phyloP scores from a whole-genome alignment of 805 yeast species.

The Starmerella tilneyi region DNA sequence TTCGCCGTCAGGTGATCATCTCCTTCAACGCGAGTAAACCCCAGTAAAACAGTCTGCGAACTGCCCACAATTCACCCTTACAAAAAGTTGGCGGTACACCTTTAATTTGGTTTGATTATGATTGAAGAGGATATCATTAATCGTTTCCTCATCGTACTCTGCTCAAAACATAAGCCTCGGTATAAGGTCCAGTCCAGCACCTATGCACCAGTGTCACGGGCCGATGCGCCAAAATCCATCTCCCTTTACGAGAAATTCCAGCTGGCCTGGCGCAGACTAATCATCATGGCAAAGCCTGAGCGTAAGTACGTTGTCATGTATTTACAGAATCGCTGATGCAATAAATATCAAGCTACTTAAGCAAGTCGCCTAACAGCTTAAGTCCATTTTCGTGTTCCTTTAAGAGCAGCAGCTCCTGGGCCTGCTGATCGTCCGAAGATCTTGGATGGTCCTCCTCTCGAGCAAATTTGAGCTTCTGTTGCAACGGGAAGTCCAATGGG shows the following conservation, averaged over 20 bases:
- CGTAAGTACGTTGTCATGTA: neutral
- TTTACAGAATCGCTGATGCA: neutral
- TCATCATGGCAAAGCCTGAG: neutral
- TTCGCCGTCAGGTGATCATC: neutral
- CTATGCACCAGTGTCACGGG: no score
- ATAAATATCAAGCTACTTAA: slow-evolving; percentile 5
- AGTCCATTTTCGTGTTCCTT: slow-evolving; percentile 16
- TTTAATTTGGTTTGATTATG: no score
- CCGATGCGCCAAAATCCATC: no score
- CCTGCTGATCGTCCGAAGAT: neutral
- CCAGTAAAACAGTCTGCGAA: neutral
- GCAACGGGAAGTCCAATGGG: slow-evolving; percentile 10
- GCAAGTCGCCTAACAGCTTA: slow-evolving; percentile 10
- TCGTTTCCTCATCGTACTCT: neutral
- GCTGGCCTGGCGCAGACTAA: no score
- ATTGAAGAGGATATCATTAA: no score
- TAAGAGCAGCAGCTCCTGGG: neutral
- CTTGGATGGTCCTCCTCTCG: neutral
- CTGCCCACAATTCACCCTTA: no score
- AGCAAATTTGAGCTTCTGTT: neutral
- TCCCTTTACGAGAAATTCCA: no score
- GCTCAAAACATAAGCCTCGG: no score
- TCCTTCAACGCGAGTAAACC: neutral
- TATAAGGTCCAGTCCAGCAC: no score
- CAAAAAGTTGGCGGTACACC: no score